phyloP scores from a whole-genome alignment of 139 green algal species.

The Dunaliella primolecta region DNA sequence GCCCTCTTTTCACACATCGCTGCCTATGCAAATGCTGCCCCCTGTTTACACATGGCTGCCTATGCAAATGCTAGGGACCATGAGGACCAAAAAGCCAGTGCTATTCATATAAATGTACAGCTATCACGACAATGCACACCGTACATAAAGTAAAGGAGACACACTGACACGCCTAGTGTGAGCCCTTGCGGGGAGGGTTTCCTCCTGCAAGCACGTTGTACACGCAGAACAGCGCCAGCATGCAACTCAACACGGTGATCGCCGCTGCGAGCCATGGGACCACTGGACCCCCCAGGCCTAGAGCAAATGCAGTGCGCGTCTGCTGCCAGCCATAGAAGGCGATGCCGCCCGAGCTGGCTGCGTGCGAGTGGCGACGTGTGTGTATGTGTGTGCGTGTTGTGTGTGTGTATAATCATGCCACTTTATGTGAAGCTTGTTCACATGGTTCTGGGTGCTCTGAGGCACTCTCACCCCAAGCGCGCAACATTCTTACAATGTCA shows the following conservation, averaged over 20 bases:
- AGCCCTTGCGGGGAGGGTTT: constrained; percentile 48
- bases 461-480: too few relatives aligned
- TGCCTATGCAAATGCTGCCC: too few relatives aligned
- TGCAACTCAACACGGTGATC: constrained; percentile 22
- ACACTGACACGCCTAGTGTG: too few relatives aligned
- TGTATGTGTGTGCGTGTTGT: not conserved
- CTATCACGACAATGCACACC: too few relatives aligned
- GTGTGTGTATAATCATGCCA: not conserved
- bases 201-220: constrained; percentile 56
- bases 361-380: not conserved
- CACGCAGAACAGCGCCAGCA: constrained; percentile 38
- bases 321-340: constrained; percentile 17
- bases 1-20: too few relatives aligned
- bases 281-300: not conserved
- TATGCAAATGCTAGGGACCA: too few relatives aligned
- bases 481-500: too few relatives aligned
- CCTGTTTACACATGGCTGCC: too few relatives aligned
- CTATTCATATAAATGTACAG: too few relatives aligned
- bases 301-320: not conserved
- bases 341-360: constrained; percentile 27
- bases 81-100: too few relatives aligned
- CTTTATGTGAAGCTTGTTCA: not conserved
- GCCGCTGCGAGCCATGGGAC: not conserved
- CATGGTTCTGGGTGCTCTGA: too few relatives aligned
- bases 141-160: too few relatives aligned